Evolutionary conservation across 768 basidiomycete genomes (phyloP).

Genomic region (Suillus occidentalis): DNA sequence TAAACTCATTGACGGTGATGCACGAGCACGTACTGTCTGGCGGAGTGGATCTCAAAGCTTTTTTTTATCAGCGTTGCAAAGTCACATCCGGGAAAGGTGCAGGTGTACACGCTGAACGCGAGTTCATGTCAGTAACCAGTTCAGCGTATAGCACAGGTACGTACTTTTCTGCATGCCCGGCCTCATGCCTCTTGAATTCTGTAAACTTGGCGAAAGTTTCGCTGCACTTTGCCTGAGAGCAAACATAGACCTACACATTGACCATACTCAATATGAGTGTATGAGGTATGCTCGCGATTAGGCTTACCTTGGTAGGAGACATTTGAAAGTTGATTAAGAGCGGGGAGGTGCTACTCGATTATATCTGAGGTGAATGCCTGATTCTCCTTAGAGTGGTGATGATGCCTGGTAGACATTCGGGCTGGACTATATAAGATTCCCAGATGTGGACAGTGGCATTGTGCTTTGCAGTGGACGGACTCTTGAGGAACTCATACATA

Average conservation of each 20-base stretch:
- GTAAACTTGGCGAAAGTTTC: constrained; percentile 15
- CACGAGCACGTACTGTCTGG: constrained; percentile 17
- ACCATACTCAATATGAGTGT: background rate
- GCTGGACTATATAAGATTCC: background rate
- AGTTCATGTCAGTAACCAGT: constrained; percentile 7
- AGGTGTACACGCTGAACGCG: constrained; percentile 19
- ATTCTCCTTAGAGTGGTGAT: background rate
- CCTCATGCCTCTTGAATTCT: constrained; percentile 25
- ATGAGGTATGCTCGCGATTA: background rate
- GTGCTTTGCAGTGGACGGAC: background rate
- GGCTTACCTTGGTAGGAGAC: background rate
- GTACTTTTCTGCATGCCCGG: constrained; percentile 17
- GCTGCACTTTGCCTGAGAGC: constrained; percentile 15
- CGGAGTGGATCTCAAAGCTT: constrained; percentile 22
- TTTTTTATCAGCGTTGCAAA: constrained; percentile 22
- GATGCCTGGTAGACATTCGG: background rate
- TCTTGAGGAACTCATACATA: background rate
- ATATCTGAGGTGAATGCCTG: background rate
- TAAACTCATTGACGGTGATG: no score
- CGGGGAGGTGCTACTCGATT: background rate
- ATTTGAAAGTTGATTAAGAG: background rate
- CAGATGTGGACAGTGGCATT: background rate
- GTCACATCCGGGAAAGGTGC: constrained; percentile 13
- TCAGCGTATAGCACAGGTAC: background rate
- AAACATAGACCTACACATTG: constrained; percentile 14